Conservation (phyloP, 2,329 filamentous ascomycete genomes). For the Aspergillus sp. region DNA sequence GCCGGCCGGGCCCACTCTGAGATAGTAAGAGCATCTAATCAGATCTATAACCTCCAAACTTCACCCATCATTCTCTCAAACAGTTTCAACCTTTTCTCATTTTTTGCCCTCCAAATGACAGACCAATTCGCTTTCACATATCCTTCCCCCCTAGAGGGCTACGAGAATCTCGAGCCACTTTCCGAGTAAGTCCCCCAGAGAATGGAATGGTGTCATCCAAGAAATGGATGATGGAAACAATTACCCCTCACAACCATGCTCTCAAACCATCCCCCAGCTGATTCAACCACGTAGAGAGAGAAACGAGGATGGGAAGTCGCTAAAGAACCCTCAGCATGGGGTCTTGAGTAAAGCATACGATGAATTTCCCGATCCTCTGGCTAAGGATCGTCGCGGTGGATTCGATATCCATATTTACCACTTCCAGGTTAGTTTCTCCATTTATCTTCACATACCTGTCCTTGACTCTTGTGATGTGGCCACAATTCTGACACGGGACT, state of each 20-base stretch:
- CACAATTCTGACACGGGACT: background rate
- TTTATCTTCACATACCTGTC: background rate
- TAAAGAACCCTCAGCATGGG: constrained; percentile 64
- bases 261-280: background rate
- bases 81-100: background rate
- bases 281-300: constrained; percentile 48
- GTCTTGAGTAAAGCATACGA: constrained; percentile 68
- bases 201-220: background rate
- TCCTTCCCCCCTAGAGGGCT: constrained; percentile 55
- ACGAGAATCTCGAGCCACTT: constrained; percentile 49
- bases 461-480: background rate
- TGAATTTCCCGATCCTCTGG: constrained; percentile 66
- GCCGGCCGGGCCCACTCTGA: constrained; percentile 6
- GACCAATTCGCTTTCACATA: constrained; percentile 55
- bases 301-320: constrained; percentile 74
- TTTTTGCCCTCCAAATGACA: constrained; percentile 40
- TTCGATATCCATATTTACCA: constrained; percentile 92
- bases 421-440: constrained; percentile 48
- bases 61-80: background rate
- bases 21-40: background rate
- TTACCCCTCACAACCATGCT: background rate
- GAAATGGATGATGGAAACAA: background rate
- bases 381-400: constrained; percentile 65
- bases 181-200: constrained; percentile 36
- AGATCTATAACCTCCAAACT: background rate